phyloP scores from a whole-genome alignment of 2,329 filamentous ascomycete species.

The Chrysosporium queenslandicum region DNA sequence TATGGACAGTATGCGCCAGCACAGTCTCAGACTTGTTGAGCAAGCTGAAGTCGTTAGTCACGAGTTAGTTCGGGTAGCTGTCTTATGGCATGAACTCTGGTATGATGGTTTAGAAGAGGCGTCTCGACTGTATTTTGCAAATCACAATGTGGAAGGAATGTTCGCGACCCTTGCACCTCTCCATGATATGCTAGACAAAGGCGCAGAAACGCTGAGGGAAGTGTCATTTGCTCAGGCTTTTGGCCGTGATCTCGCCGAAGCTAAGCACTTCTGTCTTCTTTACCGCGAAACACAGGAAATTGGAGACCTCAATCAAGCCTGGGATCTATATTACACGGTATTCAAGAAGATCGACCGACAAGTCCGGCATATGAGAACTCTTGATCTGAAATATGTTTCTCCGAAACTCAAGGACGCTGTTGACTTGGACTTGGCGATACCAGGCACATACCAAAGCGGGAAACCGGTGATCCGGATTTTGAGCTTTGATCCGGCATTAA shows the following conservation, averaged over 20 bases:
- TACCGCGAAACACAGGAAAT: constrained; percentile 83
- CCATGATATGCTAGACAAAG: constrained; percentile 81
- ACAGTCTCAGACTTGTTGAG: constrained; percentile 83
- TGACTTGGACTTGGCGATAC: constrained; percentile 86
- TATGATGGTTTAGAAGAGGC: constrained; percentile 97
- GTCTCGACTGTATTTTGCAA: constrained; percentile 90
- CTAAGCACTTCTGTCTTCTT: constrained; percentile 88
- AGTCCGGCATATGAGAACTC: constrained; percentile 77
- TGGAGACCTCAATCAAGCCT: constrained; percentile 92
- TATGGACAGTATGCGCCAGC: constrained; percentile 96
- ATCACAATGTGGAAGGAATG: constrained; percentile 97
- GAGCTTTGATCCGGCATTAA: constrained; percentile 81
- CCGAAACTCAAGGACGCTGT: constrained; percentile 79
- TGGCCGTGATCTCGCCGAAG: constrained; percentile 86
- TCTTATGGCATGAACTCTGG: constrained; percentile 98
- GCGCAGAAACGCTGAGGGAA: constrained; percentile 85
- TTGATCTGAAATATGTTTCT: constrained; percentile 94
- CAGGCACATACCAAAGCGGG: constrained; percentile 79
- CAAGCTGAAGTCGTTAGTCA: constrained; percentile 93
- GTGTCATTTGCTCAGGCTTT: constrained; percentile 98
- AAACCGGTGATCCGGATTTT: constrained; percentile 73
- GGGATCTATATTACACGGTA: constrained; percentile 98
- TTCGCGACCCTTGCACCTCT: constrained; percentile 80
- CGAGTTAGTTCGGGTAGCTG: constrained; percentile 91
- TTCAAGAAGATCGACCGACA: constrained; percentile 93